phyloP scores from a whole-genome alignment of 2,329 filamentous ascomycete genomes.

The Colletotrichum destructivum region DNA sequence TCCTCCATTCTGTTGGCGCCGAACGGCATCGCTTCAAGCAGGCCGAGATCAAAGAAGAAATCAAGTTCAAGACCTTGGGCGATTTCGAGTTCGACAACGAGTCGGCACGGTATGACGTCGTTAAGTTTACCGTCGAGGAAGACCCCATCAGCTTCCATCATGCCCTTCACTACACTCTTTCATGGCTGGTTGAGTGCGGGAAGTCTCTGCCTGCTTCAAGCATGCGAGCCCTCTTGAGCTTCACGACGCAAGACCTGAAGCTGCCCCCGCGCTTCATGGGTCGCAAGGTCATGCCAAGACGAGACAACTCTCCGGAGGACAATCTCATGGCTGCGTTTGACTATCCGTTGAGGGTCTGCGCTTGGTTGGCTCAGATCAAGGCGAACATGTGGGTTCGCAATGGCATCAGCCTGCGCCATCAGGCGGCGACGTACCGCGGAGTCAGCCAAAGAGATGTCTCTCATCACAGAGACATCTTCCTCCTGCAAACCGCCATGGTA shows the following conservation, averaged over 20 bases:
- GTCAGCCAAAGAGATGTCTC: conserved; percentile 92
- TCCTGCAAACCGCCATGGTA: conserved; percentile 91
- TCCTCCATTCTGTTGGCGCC: conserved; percentile 90
- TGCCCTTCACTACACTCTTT: conserved; percentile 94
- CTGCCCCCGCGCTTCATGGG: conserved; percentile 76
- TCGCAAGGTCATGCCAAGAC: conserved; percentile 68
- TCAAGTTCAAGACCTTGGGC: conserved; percentile 83
- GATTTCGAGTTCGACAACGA: conserved; percentile 85
- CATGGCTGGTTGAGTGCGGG: conserved; percentile 94
- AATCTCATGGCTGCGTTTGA: conserved; percentile 91
- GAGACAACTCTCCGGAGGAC: conserved; percentile 78
- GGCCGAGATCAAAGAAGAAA: conserved; percentile 88
- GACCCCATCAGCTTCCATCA: conserved; percentile 98
- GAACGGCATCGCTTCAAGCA: conserved; percentile 89
- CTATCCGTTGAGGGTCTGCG: conserved; percentile 92
- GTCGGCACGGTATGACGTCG: conserved; percentile 74
- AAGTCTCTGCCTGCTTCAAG: conserved; percentile 80
- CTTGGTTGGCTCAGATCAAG: conserved; percentile 98
- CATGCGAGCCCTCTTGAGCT: conserved; percentile 78
- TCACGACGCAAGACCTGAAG: conserved; percentile 79
- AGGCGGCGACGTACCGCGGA: conserved; percentile 93
- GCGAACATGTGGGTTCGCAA: conserved; percentile 99
- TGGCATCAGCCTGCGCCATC: conserved; percentile 94
- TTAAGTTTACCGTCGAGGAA: conserved; percentile 90
- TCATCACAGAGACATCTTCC: conserved; percentile 94